Conservation (phyloP, 139 green algal species). For the Microglena sp. region DNA sequence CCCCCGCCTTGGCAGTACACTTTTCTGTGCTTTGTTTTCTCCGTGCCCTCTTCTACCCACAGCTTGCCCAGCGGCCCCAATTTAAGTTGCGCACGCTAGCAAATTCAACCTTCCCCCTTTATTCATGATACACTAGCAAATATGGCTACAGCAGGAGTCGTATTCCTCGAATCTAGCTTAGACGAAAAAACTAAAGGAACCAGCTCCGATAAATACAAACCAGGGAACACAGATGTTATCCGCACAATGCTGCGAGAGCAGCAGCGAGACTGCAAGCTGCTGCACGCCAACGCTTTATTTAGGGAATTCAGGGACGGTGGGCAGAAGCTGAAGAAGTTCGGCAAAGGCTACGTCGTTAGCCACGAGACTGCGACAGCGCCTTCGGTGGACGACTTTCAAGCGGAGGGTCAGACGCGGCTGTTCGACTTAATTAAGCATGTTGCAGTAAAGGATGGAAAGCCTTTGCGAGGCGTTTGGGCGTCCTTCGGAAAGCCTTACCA, state of each 20-base stretch:
- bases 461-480: constrained; percentile 28
- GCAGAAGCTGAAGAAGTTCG: constrained; percentile 14
- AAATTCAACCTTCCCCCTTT: neutral
- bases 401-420: constrained; percentile 34
- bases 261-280: constrained; percentile 14
- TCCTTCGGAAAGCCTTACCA: constrained; percentile 32
- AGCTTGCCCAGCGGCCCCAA: too few relatives aligned
- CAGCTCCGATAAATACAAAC: neutral
- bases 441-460: constrained; percentile 28
- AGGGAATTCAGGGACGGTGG: constrained; percentile 27
- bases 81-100: neutral
- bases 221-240: constrained; percentile 29
- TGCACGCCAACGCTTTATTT: constrained; percentile 36
- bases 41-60: too few relatives aligned
- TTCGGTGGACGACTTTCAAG: constrained; percentile 25
- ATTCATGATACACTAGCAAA: neutral
- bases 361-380: constrained; percentile 2
- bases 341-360: constrained; percentile 22
- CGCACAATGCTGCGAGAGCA: constrained; percentile 33
- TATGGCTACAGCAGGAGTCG: neutral
- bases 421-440: constrained; percentile 31
- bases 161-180: constrained; percentile 23
- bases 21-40: too few relatives aligned
- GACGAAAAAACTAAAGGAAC: constrained; percentile 9
- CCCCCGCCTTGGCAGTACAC: too few relatives aligned